These are phyloP conservation scores for Fomitopsis betulina DNA, from an alignment of 1,284 basidiomycete genomes.

Conservation along the genomic window DNA sequence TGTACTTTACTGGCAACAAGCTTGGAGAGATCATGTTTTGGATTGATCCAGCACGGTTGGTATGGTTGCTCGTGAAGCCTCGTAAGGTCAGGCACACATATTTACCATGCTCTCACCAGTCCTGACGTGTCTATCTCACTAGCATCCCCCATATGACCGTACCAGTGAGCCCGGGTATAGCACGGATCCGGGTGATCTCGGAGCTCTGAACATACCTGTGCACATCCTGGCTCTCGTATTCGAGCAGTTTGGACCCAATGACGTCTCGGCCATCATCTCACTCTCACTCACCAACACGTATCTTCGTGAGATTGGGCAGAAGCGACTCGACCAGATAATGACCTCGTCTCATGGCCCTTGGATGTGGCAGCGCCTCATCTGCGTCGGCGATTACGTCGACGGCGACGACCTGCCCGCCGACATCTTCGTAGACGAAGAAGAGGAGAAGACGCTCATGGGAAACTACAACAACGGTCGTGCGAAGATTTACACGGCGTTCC, in stretches of 20 bases:
- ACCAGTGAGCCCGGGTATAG: not conserved
- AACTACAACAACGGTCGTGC: not conserved
- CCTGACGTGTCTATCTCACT: not conserved
- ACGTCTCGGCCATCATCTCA: not conserved
- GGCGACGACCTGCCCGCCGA: conserved; percentile 7
- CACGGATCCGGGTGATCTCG: not conserved
- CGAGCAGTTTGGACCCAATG: not conserved
- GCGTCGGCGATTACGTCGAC: conserved; percentile 7
- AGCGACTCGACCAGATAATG: not conserved
- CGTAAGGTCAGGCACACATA: not conserved
- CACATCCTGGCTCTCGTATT: conserved; percentile 5
- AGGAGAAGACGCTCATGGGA: not conserved
- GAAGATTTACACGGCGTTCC: not conserved
- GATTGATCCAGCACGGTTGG: not conserved
- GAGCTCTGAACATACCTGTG: not conserved
- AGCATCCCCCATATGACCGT: not conserved
- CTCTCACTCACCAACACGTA: conserved; percentile 10
- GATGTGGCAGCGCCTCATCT: conserved; percentile 14
- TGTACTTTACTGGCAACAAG: not conserved
- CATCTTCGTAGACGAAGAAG: conserved; percentile 7
- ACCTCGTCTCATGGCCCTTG: not conserved
- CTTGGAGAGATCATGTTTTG: not conserved
- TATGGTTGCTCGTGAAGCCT: not conserved
- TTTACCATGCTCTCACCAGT: too few relatives aligned
- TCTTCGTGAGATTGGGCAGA: conserved; percentile 4